Evolutionary conservation across 352 stramenopile genomes (phyloP).

Genomic region (Phytophthora kernoviae): DNA sequence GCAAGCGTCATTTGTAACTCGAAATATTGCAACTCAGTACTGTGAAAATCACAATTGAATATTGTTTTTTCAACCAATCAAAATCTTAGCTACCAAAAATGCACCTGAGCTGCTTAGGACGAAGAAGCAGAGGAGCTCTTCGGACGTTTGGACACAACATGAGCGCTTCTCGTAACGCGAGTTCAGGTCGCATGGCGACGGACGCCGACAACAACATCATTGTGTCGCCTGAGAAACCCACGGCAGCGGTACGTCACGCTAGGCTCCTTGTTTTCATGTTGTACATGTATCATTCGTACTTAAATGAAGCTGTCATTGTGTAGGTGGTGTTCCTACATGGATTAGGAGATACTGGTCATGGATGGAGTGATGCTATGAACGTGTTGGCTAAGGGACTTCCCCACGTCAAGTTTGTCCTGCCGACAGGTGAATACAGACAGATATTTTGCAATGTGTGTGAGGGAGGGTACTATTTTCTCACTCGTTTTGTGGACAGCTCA

Average conservation of each 20-base stretch:
- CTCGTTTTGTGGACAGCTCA: constrained; percentile 42
- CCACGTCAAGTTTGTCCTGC: constrained; percentile 81
- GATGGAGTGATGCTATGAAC: constrained; percentile 75
- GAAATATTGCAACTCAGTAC: not conserved
- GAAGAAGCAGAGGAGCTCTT: too few relatives aligned
- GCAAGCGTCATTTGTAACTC: constrained; percentile 4
- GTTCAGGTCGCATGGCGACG: constrained; percentile 28
- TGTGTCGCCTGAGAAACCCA: constrained; percentile 36
- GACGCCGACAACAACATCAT: constrained; percentile 46
- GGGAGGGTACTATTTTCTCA: not conserved
- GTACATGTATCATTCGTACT: not conserved
- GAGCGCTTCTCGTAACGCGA: constrained; percentile 15
- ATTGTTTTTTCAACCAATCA: not conserved
- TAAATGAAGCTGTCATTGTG: not conserved
- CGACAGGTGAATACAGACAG: constrained; percentile 46
- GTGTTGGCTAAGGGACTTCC: constrained; percentile 58
- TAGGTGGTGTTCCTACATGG: constrained; percentile 89
- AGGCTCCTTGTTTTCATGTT: not conserved
- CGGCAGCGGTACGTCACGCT: constrained; percentile 24
- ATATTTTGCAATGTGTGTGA: not conserved
- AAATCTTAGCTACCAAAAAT: too few relatives aligned
- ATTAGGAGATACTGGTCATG: constrained; percentile 91
- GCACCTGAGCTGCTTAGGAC: too few relatives aligned
- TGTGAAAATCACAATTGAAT: not conserved
- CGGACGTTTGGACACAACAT: constrained; percentile 11